Conservation (phyloP, 2,329 filamentous ascomycete species). For the Colletotrichum tropicicola region DNA sequence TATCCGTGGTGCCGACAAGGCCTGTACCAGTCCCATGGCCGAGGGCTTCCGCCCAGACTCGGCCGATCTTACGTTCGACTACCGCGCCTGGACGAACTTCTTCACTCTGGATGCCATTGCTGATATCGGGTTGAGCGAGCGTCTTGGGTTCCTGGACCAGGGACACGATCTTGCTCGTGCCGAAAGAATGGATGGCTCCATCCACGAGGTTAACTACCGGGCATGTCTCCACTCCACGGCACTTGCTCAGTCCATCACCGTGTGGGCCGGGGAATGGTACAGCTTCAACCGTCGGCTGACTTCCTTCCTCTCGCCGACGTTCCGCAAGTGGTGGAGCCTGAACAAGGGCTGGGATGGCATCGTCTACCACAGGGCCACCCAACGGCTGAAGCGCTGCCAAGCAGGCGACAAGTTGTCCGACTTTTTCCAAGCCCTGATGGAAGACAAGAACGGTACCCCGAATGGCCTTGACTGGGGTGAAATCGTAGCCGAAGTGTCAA, state of each 20-base stretch:
- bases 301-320: background rate
- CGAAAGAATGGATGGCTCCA: slow-evolving; percentile 53
- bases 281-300: slow-evolving; percentile 46
- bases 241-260: slow-evolving; percentile 56
- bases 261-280: slow-evolving; percentile 63
- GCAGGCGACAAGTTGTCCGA: slow-evolving; percentile 64
- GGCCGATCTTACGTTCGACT: slow-evolving; percentile 57
- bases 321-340: slow-evolving; percentile 27
- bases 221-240: slow-evolving; percentile 60
- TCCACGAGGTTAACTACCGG: slow-evolving; percentile 56
- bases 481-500: slow-evolving; percentile 63
- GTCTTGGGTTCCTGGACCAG: slow-evolving; percentile 59
- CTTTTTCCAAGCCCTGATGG: slow-evolving; percentile 66
- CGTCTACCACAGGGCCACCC: slow-evolving; percentile 3
- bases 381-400: slow-evolving; percentile 46
- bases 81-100: slow-evolving; percentile 61
- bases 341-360: slow-evolving; percentile 52
- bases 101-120: slow-evolving; percentile 66
- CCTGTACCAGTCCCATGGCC: slow-evolving; percentile 47
- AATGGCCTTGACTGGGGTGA: slow-evolving; percentile 63
- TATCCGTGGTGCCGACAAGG: slow-evolving; percentile 51
- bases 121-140: slow-evolving; percentile 61
- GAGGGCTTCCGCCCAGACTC: slow-evolving; percentile 35
- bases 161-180: slow-evolving; percentile 55
- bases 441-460: slow-evolving; percentile 49